Conservation (phyloP, 2,329 filamentous ascomycete genomes). For the Trematosphaeria pertusa region DNA sequence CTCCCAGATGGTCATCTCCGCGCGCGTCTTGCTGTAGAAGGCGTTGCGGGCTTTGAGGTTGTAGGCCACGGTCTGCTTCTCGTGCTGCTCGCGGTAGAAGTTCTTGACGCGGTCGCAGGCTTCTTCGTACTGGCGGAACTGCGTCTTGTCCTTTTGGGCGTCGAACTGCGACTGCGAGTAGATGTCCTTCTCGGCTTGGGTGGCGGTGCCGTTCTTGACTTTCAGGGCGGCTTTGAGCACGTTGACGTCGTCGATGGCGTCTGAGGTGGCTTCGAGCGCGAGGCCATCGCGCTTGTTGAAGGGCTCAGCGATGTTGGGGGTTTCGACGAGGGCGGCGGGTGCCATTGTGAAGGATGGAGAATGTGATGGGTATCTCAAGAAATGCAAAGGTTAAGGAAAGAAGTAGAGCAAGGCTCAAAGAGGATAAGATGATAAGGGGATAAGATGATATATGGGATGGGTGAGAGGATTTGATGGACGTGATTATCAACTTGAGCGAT, state of each 20-base stretch:
- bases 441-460: not conserved
- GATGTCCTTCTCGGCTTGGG: slow-evolving; percentile 55
- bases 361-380: slow-evolving; percentile 27
- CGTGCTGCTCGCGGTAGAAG: slow-evolving; percentile 79
- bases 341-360: slow-evolving; percentile 50
- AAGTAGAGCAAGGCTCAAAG: slow-evolving; percentile 1
- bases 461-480: slow-evolving; percentile 9
- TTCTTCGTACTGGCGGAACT: slow-evolving; percentile 83
- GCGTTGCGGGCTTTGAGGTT: slow-evolving; percentile 80
- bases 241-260: slow-evolving; percentile 67
- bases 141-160: slow-evolving; percentile 76
- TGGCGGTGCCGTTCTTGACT: slow-evolving; percentile 55
- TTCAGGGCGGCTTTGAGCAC: slow-evolving; percentile 64
- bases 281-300: slow-evolving; percentile 62
- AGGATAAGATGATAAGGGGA: not conserved
- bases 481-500: slow-evolving; percentile 8
- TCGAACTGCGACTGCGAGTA: slow-evolving; percentile 72
- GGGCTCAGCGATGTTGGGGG: slow-evolving; percentile 51
- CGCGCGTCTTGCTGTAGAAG: slow-evolving; percentile 71
- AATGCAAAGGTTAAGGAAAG: slow-evolving; percentile 2
- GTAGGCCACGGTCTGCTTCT: slow-evolving; percentile 80
- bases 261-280: slow-evolving; percentile 65
- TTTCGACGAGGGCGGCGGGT: slow-evolving; percentile 53
- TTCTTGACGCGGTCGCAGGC: slow-evolving; percentile 84
- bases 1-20: slow-evolving; percentile 86